Evolutionary conservation across 2,329 filamentous ascomycete genomes (phyloP), one percentile per base, ranked within the genome.

Genomic region (Colletotrichum sp.): DNA sequence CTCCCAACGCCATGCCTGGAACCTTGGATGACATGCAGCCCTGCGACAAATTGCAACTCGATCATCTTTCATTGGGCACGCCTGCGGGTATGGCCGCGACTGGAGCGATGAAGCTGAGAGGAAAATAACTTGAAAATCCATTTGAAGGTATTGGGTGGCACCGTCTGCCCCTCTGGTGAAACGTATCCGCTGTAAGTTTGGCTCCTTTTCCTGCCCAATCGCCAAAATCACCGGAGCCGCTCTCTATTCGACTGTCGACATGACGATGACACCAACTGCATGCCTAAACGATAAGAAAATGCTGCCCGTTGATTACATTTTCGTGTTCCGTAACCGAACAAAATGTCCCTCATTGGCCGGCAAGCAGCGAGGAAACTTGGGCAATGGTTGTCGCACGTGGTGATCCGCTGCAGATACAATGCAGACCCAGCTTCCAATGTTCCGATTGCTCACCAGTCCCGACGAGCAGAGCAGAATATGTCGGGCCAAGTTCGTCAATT

Each of bases 11-110:
- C 63, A 66, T 39, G 26, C 49, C 64, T 73, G 59, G 57, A 76
- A 69, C 70, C 34, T 55, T 49, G 34, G 64, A 76, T 66, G 55
- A 69, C 59, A 73, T 73, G 70, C 74, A 73, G 74, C 65, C 70
- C 64, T 69, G 59, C 64, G 28, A 62, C 70, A 39, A 59, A 39
- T 21, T 39, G n/a, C 62, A 28, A 62, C 26, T n/a, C 26, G 32
- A 13, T 52, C 57, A 18, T 28, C 74, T 39, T 36, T 30, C 71
- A 69, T 69, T 65, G 64, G 64, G 64, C 70, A 73, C 34, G 59
- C 30, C n/a, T 52, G 34, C 59, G 70, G 70, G 44, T 69, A 57
- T 59, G 70, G 70, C 64, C 71, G 70, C 74, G 64, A 24, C 57
- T 44, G 36, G 26, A 69, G 30, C 59, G 28, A 73, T 73, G 18